phyloP scores from a whole-genome alignment of 345 rosid genomes.

The Melastoma malabathricum region DNA sequence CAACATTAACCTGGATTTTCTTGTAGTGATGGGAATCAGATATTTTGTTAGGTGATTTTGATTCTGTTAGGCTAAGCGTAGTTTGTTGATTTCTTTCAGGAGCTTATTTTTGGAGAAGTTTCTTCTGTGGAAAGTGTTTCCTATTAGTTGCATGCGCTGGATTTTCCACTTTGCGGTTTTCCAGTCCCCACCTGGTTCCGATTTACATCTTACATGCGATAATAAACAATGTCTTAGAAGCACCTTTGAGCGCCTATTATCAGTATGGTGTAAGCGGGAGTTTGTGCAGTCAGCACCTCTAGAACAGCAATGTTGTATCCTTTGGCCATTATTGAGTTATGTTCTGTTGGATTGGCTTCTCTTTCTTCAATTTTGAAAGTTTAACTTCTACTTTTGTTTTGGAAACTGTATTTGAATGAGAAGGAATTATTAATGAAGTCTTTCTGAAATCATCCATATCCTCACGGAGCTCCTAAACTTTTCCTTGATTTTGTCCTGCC shows the following conservation, averaged over 20 bases:
- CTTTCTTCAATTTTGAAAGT: too few species aligned
- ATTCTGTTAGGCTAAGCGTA: background rate
- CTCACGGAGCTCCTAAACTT: background rate
- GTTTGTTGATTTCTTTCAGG: conserved; percentile 25
- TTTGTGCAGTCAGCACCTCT: conserved; percentile 56
- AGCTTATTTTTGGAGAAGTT: conserved; percentile 73
- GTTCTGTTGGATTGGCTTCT: conserved; percentile 2
- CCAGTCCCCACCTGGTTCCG: conserved; percentile 45
- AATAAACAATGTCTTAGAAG: conserved; percentile 30
- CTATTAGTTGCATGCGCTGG: conserved; percentile 79
- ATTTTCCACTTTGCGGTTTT: conserved; percentile 77
- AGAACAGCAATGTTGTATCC: conserved; percentile 99
- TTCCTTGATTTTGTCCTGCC: background rate
- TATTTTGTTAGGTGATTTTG: too few species aligned
- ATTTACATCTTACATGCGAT: conserved; percentile 28
- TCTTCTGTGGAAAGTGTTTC: conserved; percentile 90
- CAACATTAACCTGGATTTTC: too few species aligned
- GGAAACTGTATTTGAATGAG: too few species aligned
- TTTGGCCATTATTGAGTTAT: conserved; percentile 11
- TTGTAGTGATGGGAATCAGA: too few species aligned
- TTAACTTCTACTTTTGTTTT: too few species aligned
- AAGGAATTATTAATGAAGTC: too few species aligned
- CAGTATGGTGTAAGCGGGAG: conserved; percentile 71
- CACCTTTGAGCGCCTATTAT: conserved; percentile 41
- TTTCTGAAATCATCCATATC: too few species aligned